Evolutionary conservation across 1,284 basidiomycete species (phyloP).

Genomic region (Microbotryum scabiosae): DNA sequence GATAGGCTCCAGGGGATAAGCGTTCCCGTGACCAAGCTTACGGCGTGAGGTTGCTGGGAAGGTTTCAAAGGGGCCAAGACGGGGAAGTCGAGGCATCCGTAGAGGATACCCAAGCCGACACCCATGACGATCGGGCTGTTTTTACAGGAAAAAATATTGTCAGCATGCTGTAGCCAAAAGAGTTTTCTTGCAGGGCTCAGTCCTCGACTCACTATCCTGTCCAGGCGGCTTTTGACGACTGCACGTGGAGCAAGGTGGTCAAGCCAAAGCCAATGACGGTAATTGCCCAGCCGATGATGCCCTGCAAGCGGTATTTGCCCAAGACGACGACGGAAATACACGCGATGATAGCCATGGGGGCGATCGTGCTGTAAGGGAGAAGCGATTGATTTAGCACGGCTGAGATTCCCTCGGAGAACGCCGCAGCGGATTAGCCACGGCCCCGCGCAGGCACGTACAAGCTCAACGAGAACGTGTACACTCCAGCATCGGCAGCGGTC

Average conservation of each 20-base stretch:
- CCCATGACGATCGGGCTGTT: constrained; percentile 13
- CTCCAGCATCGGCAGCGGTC: constrained; percentile 27
- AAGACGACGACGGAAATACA: not conserved
- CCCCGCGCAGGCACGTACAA: constrained; percentile 8
- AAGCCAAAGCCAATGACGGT: constrained; percentile 31
- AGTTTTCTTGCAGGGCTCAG: too few relatives aligned
- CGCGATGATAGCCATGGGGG: constrained; percentile 31
- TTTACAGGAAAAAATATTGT: not conserved
- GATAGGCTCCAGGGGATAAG: too few relatives aligned
- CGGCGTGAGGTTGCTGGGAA: constrained; percentile 21
- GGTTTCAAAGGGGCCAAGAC: constrained; percentile 18
- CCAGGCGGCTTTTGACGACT: constrained; percentile 36
- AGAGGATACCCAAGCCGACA: constrained; percentile 25
- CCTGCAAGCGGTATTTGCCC: constrained; percentile 33
- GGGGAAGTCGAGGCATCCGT: constrained; percentile 36
- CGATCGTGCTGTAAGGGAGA: constrained; percentile 14
- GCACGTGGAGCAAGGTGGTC: constrained; percentile 40
- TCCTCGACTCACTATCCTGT: constrained; percentile 4
- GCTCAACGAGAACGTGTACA: constrained; percentile 32
- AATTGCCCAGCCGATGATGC: constrained; percentile 31
- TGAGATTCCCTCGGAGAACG: too few relatives aligned
- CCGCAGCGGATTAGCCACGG: too few relatives aligned
- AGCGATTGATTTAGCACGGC: too few relatives aligned
- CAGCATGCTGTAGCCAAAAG: too few relatives aligned
- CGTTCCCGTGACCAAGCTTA: not conserved